Percentiles rank a stretch among this genome's conserved stretches.
Evolutionary conservation across 176 grass and related monocot genomes (phyloP).

Genomic region (Dactylis glomerata): DNA sequence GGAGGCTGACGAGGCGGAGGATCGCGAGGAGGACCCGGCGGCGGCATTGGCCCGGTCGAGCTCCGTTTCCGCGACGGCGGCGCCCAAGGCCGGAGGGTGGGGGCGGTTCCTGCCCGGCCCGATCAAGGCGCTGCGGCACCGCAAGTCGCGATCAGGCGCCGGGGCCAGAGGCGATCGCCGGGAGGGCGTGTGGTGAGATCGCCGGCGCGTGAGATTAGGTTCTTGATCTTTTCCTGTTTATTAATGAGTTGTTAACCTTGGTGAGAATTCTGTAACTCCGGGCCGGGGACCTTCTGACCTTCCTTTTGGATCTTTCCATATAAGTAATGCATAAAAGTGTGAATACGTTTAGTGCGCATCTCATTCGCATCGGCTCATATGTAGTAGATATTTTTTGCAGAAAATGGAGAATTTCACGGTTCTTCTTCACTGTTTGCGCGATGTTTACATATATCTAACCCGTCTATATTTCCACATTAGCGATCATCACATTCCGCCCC

Average conservation of each 20-base stretch:
- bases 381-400: background rate
- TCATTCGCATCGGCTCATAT: background rate
- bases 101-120: conserved; percentile 50
- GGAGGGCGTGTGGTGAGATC: background rate
- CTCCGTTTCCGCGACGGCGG: conserved; percentile 14
- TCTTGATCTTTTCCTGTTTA: background rate
- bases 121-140: conserved; percentile 62
- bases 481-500: background rate
- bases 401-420: background rate
- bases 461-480: background rate
- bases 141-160: conserved; percentile 14
- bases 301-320: background rate
- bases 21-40: background rate
- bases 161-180: background rate
- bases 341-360: background rate
- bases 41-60: conserved; percentile 53
- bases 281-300: background rate
- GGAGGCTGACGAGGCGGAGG: conserved; percentile 10
- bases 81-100: conserved; percentile 30
- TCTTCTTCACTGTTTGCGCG: background rate
- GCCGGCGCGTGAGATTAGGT: background rate
- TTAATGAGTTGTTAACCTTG: background rate
- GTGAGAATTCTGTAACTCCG: background rate
- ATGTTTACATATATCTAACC: background rate
- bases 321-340: conserved; percentile 1